Percentiles rank a stretch among this genome's conserved stretches.
phyloP scores from a whole-genome alignment of 257 asterid species.

The Nicotiana undulata region DNA sequence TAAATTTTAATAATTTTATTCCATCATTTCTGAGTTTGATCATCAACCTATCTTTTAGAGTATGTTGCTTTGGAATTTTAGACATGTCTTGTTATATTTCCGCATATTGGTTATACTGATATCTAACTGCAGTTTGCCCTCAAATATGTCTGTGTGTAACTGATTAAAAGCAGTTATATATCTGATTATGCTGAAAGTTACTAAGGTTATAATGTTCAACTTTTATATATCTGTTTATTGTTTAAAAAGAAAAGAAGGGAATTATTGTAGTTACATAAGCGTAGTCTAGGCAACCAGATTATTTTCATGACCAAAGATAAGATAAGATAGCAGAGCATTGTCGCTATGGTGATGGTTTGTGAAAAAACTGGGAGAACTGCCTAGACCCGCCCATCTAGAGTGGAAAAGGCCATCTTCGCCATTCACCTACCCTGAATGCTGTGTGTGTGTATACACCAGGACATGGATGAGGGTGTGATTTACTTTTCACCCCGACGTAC shows the following conservation, averaged over 20 bases:
- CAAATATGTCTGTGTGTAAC: no score
- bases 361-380: neutral
- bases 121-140: neutral
- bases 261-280: no score
- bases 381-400: neutral
- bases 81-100: neutral
- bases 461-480: neutral
- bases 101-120: neutral
- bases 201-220: no score
- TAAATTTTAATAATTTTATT: no score
- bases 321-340: neutral
- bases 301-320: no score
- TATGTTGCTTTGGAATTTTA: neutral
- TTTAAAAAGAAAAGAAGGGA: no score
- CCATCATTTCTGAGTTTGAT: neutral
- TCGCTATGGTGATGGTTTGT: neutral
- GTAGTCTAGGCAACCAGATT: no score
- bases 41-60: neutral
- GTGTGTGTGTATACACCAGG: neutral
- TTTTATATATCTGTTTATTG: no score
- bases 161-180: no score
- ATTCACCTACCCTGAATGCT: neutral
- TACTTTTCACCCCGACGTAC: neutral
- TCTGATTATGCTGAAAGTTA: no score
- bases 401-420: neutral